Percentiles rank a stretch among this genome's conserved stretches.
Evolutionary conservation across 2,329 filamentous ascomycete species (phyloP).

Genomic region (Piedraia hortae): DNA sequence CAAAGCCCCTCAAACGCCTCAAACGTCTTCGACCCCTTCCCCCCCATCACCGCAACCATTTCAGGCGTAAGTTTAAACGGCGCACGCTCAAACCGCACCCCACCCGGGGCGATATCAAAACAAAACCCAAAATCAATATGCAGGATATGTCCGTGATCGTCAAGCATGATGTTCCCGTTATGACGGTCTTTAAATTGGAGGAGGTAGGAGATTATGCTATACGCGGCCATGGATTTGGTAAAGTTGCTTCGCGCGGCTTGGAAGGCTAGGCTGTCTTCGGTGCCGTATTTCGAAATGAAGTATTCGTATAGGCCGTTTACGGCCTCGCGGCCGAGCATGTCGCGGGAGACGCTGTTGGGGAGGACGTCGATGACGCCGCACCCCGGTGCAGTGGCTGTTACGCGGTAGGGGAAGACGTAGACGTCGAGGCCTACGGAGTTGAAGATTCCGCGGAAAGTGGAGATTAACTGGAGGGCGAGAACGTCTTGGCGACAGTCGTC

Average conservation of each 20-base stretch:
- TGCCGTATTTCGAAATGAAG: conserved; percentile 90
- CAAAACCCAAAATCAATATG: conserved; percentile 99
- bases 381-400: conserved; percentile 86
- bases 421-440: conserved; percentile 83
- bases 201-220: conserved; percentile 87
- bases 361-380: conserved; percentile 96
- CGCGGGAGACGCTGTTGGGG: conserved; percentile 88
- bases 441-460: conserved; percentile 91
- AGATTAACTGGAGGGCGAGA: conserved; percentile 88
- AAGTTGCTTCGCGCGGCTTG: conserved; percentile 92
- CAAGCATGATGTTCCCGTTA: conserved; percentile 99
- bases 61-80: conserved; percentile 95
- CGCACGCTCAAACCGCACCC: conserved; percentile 89
- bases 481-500: conserved; percentile 97
- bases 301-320: conserved; percentile 98
- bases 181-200: conserved; percentile 98
- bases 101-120: conserved; percentile 92
- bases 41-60: conserved; percentile 98
- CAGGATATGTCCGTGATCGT: conserved; percentile 85
- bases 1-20: conserved; percentile 91
- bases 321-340: conserved; percentile 93
- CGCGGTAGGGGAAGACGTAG: conserved; percentile 87
- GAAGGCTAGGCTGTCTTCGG: conserved; percentile 81
- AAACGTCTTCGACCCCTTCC: conserved; percentile 65
- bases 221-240: conserved; percentile 97